Percentiles rank a stretch among this genome's conserved stretches.
Conservation (phyloP, 2,329 filamentous ascomycete species). For the Phoma sp. region DNA sequence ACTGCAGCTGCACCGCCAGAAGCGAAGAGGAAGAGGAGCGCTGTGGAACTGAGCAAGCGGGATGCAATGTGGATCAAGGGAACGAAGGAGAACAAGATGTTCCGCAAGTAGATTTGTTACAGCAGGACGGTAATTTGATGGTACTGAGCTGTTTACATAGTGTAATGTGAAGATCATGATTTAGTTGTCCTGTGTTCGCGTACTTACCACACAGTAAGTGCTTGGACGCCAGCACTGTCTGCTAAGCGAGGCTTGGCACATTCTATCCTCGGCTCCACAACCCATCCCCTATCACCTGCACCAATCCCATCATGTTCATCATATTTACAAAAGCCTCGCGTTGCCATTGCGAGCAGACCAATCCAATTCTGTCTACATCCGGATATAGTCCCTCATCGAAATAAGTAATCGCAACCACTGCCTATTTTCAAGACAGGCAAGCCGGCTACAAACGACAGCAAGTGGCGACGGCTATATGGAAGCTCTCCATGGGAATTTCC, state of each 20-base stretch:
- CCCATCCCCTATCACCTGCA: too few relatives aligned
- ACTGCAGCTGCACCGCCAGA: conserved; percentile 32
- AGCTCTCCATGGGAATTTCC: background rate
- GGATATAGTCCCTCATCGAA: background rate
- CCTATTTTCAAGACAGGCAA: background rate
- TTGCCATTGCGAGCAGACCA: background rate
- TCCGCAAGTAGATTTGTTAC: background rate
- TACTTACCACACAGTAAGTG: too few relatives aligned
- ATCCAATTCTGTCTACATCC: background rate
- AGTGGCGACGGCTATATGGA: conserved; percentile 11
- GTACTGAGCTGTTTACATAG: background rate
- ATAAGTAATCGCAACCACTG: background rate
- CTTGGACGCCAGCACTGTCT: too few relatives aligned
- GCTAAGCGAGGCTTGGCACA: too few relatives aligned
- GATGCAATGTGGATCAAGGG: conserved; percentile 44
- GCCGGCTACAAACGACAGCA: background rate
- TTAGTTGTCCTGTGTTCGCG: too few relatives aligned
- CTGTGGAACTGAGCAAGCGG: conserved; percentile 36
- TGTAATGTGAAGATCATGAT: background rate
- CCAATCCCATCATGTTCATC: too few relatives aligned
- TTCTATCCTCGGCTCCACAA: background rate
- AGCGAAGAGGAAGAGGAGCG: conserved; percentile 38
- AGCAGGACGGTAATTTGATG: background rate
- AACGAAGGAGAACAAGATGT: conserved; percentile 22
- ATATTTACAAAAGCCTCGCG: background rate